These are phyloP conservation scores for Austroboletus festivus DNA, from an alignment of 768 basidiomycete species.

Conservation along the genomic window DNA sequence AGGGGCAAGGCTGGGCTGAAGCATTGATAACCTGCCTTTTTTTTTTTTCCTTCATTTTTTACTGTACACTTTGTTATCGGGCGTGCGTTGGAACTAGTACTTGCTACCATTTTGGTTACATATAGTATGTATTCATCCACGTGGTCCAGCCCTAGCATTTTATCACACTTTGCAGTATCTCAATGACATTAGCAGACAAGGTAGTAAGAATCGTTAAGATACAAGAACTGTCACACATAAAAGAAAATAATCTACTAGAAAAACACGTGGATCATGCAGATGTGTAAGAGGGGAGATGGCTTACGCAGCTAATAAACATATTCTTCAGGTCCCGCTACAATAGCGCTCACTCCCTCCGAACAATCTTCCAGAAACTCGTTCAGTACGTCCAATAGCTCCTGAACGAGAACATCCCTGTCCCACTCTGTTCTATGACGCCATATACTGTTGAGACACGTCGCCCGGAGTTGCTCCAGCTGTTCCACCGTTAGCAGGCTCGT, in stretches of 20 bases:
- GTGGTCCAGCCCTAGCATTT: no score
- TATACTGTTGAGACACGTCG: conserved; percentile 72
- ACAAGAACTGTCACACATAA: conserved; percentile 19
- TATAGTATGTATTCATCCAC: no score
- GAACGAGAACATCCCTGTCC: conserved; percentile 69
- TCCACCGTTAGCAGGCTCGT: conserved; percentile 74
- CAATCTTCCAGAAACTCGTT: conserved; percentile 68
- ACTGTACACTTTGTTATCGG: no score
- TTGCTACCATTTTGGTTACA: no score
- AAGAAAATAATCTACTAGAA: conserved; percentile 21
- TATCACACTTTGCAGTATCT: neutral
- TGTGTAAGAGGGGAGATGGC: neutral
- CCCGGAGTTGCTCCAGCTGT: conserved; percentile 90
- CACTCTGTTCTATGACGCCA: conserved; percentile 83
- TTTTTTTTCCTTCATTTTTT: neutral
- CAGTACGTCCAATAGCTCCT: conserved; percentile 55
- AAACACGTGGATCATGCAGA: no score
- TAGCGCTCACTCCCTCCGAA: conserved; percentile 15
- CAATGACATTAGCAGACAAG: neutral
- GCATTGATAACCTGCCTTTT: conserved; percentile 2
- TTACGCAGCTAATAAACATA: neutral
- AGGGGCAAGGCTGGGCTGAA: conserved; percentile 20
- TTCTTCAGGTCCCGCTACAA: neutral
- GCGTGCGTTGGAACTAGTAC: no score
- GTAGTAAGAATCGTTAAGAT: conserved; percentile 15